A percentile compares a stretch with the other conserved stretches of the same genome.
Evolutionary conservation across 257 asterid species (phyloP).

Genomic region (Primulina tabacum): DNA sequence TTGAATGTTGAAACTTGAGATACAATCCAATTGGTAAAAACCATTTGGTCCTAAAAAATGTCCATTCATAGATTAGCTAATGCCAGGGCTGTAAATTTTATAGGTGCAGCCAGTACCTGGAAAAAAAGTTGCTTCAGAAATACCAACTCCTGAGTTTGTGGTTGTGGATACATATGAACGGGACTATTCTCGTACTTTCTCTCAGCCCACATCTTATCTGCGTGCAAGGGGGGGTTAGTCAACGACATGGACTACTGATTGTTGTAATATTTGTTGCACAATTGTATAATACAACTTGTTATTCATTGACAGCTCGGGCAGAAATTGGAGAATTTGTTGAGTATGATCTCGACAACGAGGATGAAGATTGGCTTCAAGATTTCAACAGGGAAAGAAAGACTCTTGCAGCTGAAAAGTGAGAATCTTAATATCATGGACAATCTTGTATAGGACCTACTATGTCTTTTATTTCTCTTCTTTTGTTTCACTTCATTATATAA

Average conservation of each 20-base stretch:
- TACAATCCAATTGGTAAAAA: slow-evolving; percentile 12
- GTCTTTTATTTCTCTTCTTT: neutral
- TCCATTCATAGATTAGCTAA: slow-evolving; percentile 18
- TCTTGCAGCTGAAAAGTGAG: slow-evolving; percentile 76
- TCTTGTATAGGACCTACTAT: slow-evolving; percentile 19
- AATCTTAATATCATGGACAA: slow-evolving; percentile 24
- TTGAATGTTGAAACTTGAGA: slow-evolving; percentile 16
- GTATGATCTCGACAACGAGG: slow-evolving; percentile 98
- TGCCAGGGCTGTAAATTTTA: slow-evolving; percentile 19
- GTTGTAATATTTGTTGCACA: slow-evolving; percentile 15
- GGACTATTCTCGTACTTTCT: slow-evolving; percentile 87
- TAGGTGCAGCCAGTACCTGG: slow-evolving; percentile 65
- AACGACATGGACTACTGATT: slow-evolving; percentile 17
- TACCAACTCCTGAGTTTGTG: slow-evolving; percentile 92
- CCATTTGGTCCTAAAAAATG: slow-evolving; percentile 11
- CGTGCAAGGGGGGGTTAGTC: slow-evolving; percentile 92
- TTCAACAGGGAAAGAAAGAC: slow-evolving; percentile 68
- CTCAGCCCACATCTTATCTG: slow-evolving; percentile 82
- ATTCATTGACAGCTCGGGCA: slow-evolving; percentile 70
- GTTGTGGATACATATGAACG: slow-evolving; percentile 93
- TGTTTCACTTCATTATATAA: slow-evolving; percentile 11
- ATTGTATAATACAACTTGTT: slow-evolving; percentile 20
- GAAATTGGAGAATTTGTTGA: slow-evolving; percentile 98
- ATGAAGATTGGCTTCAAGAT: slow-evolving; percentile 93
- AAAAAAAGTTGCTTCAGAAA: slow-evolving; percentile 78